phyloP scores from a whole-genome alignment of 225 moss, liverwort and hornwort genomes.

The Bryoerythrophyllum caledonicum region DNA sequence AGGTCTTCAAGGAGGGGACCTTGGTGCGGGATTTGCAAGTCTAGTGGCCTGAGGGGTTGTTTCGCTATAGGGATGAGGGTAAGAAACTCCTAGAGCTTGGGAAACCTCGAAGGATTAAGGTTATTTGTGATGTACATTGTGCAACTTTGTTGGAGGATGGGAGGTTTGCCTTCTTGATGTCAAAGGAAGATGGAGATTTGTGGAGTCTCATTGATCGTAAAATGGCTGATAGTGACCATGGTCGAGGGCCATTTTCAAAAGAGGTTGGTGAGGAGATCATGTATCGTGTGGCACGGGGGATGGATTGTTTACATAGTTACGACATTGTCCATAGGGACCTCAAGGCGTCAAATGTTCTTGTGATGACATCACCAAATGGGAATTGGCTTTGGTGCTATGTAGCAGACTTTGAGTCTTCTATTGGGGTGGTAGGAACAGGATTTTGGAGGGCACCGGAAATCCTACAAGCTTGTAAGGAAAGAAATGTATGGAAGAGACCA shows the following conservation, averaged over 20 bases:
- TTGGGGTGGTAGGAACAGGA: neutral
- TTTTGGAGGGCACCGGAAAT: neutral
- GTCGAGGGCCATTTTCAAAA: too few species aligned
- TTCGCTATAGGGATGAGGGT: accelerated
- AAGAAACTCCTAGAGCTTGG: neutral
- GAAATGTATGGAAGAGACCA: too few species aligned
- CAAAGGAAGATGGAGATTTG: neutral
- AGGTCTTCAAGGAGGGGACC: too few species aligned
- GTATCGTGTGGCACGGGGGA: too few species aligned
- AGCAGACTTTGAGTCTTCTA: too few species aligned
- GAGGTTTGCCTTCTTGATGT: neutral
- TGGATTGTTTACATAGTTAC: neutral
- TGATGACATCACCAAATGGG: neutral
- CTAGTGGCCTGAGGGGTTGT: neutral
- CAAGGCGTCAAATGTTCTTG: neutral
- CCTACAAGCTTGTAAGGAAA: neutral
- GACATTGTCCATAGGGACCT: neutral
- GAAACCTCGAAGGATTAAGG: accelerated
- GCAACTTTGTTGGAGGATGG: neutral
- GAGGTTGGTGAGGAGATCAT: too few species aligned
- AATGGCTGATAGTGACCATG: too few species aligned
- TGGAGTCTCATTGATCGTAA: too few species aligned
- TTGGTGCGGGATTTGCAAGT: neutral
- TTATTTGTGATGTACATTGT: accelerated
- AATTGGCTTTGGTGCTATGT: accelerated